Conservation (phyloP, 495 filamentous ascomycete species). For the Aspergillus baeticus region DNA sequence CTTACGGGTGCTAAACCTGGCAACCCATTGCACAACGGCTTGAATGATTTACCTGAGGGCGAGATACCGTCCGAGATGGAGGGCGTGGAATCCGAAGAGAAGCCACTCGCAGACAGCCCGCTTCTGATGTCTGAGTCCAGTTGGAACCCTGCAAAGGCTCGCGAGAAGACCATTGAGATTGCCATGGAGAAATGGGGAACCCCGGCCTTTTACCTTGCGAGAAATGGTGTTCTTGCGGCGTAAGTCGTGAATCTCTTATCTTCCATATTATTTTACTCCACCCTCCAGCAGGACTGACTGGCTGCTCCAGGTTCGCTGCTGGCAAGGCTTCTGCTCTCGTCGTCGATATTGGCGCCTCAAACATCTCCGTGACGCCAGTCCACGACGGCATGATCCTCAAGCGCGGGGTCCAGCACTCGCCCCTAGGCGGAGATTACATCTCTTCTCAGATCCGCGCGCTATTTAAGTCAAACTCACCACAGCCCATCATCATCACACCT, state of each 20-base stretch:
- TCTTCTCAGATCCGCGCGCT: constrained; percentile 81
- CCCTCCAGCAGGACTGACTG: constrained; percentile 5
- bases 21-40: constrained; percentile 67
- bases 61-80: constrained; percentile 68
- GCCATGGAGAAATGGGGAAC: constrained; percentile 94
- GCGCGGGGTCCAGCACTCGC: constrained; percentile 80
- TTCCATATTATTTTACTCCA: too few species aligned
- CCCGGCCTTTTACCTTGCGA: constrained; percentile 88
- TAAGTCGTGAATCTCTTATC: too few species aligned
- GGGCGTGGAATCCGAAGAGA: constrained; percentile 65
- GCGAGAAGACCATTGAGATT: constrained; percentile 90
- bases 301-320: constrained; percentile 65
- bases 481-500: constrained; percentile 76
- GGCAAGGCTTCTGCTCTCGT: constrained; percentile 92
- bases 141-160: constrained; percentile 83
- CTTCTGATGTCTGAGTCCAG: constrained; percentile 91
- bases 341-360: constrained; percentile 87
- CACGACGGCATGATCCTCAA: constrained; percentile 93
- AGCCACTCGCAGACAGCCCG: constrained; percentile 81
- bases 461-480: constrained; percentile 67
- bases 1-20: constrained; percentile 64
- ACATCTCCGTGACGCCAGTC: constrained; percentile 85
- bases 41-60: constrained; percentile 64
- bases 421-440: constrained; percentile 84
- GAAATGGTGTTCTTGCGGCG: constrained; percentile 64